Evolutionary conservation across 1,284 basidiomycete species (phyloP).

Genomic region (Trichosporon sp.): DNA sequence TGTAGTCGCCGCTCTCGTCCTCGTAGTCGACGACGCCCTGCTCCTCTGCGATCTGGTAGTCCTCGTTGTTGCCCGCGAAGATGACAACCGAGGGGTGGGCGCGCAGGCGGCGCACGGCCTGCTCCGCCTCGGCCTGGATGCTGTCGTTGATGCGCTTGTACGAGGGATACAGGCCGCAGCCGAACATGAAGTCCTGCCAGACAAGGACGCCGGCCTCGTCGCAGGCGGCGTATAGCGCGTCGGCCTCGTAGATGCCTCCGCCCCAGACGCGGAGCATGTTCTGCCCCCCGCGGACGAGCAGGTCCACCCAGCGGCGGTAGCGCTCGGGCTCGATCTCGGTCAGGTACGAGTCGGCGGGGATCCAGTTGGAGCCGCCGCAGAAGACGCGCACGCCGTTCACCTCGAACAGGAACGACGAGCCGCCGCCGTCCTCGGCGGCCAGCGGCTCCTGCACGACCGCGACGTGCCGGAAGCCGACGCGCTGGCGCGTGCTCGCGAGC

Average conservation of each 20-base stretch:
- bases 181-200: slow-evolving; percentile 55
- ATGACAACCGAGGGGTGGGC: slow-evolving; percentile 64
- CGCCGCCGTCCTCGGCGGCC: slow-evolving; percentile 53
- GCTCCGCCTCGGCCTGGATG: slow-evolving; percentile 52
- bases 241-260: slow-evolving; percentile 55
- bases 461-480: slow-evolving; percentile 70
- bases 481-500: slow-evolving; percentile 18
- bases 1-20: slow-evolving; percentile 72
- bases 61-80: slow-evolving; percentile 85
- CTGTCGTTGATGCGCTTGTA: slow-evolving; percentile 50
- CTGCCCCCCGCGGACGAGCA: slow-evolving; percentile 54
- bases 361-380: slow-evolving; percentile 89
- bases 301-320: slow-evolving; percentile 52
- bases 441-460: slow-evolving; percentile 70
- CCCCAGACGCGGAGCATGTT: slow-evolving; percentile 57
- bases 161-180: slow-evolving; percentile 58
- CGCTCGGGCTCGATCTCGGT: slow-evolving; percentile 60
- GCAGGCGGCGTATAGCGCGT: slow-evolving; percentile 53
- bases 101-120: slow-evolving; percentile 51
- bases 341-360: slow-evolving; percentile 81
- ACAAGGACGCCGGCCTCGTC: slow-evolving; percentile 65
- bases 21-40: slow-evolving; percentile 71
- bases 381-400: slow-evolving; percentile 84
- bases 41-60: slow-evolving; percentile 66
- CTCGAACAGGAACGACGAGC: slow-evolving; percentile 78